Conservation (phyloP, 129 eudicot genomes). For the Solidago caesia region DNA sequence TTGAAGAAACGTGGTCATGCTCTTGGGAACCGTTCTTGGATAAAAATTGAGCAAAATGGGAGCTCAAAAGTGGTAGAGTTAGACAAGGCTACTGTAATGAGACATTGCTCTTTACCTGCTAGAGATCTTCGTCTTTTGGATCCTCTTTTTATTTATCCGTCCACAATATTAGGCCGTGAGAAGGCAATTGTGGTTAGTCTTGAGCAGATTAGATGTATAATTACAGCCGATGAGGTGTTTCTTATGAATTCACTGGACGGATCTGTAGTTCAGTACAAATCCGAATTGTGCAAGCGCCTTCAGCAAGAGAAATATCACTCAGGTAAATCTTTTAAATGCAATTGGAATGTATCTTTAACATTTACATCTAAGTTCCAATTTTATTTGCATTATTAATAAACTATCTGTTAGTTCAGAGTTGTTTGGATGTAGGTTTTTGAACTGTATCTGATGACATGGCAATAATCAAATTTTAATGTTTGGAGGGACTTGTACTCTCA, state of each 20-base stretch:
- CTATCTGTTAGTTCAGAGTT: constrained; percentile 6
- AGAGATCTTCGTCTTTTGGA: constrained; percentile 97
- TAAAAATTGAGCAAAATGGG: constrained; percentile 77
- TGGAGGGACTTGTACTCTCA: too few species aligned
- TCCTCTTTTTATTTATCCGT: constrained; percentile 90
- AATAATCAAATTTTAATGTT: too few species aligned
- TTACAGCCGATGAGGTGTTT: constrained; percentile 94
- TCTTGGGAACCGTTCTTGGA: constrained; percentile 92
- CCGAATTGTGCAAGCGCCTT: constrained; percentile 84
- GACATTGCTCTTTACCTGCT: constrained; percentile 90
- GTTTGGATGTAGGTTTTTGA: too few species aligned
- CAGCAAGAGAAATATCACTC: constrained; percentile 67
- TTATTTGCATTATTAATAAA: not conserved
- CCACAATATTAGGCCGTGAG: constrained; percentile 89
- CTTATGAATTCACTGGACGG: constrained; percentile 92
- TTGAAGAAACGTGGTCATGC: constrained; percentile 82
- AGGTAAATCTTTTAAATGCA: constrained; percentile 40
- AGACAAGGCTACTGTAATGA: constrained; percentile 82
- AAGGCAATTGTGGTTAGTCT: constrained; percentile 93
- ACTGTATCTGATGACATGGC: too few species aligned
- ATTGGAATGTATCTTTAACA: not conserved
- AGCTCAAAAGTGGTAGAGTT: constrained; percentile 72
- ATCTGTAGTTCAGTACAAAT: constrained; percentile 66
- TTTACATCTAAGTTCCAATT: not conserved
- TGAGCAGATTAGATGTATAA: constrained; percentile 92